These are phyloP conservation scores for Pyricularia sp. DNA, from an alignment of 2,329 filamentous ascomycete genomes.

Conservation along the genomic window DNA sequence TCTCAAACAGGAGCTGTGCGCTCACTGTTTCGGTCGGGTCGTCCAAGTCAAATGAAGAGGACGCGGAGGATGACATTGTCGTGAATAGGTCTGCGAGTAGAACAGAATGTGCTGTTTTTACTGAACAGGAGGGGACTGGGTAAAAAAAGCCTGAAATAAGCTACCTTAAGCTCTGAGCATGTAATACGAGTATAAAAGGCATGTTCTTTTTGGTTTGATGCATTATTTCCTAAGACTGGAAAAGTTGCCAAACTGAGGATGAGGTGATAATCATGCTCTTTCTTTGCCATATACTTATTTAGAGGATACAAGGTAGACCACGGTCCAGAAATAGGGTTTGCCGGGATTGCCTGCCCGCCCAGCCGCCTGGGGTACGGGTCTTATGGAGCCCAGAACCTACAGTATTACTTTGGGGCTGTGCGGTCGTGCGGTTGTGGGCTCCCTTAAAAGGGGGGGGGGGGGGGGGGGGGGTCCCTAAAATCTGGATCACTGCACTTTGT, in stretches of 20 bases:
- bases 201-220: neutral
- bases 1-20: neutral
- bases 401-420: no score
- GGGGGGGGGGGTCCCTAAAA: no score
- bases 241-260: neutral
- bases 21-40: neutral
- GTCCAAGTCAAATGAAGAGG: neutral
- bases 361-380: neutral
- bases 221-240: neutral
- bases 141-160: neutral
- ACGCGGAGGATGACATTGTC: neutral
- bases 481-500: no score
- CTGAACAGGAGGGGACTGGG: neutral
- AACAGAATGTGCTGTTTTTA: neutral
- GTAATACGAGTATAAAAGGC: neutral
- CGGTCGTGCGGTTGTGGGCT: no score
- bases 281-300: no score
- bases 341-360: neutral
- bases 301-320: neutral
- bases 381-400: neutral
- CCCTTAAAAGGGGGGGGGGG: no score
- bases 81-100: neutral
- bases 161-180: neutral
- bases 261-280: neutral
- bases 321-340: neutral